A percentile compares a stretch with the other conserved stretches of the same genome.
phyloP scores from a whole-genome alignment of 331 rosid species.

The Phaseolus coccineus region DNA sequence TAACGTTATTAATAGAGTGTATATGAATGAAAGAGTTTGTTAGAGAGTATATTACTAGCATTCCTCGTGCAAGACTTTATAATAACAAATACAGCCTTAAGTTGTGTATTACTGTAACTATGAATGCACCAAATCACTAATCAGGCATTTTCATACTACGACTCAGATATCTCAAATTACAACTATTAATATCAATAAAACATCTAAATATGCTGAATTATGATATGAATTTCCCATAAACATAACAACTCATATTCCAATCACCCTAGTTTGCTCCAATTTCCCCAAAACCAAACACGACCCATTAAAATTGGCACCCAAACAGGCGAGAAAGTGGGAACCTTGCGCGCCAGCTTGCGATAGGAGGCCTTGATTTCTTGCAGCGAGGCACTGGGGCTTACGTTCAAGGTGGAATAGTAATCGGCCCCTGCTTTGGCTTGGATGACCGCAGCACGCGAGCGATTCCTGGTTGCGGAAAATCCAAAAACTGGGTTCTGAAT shows the following conservation, averaged over 20 bases:
- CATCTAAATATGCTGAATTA: neutral
- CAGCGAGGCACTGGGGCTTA: slow-evolving; percentile 65
- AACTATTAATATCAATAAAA: slow-evolving; percentile 1
- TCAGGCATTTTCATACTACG: neutral
- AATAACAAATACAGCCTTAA: slow-evolving; percentile 19
- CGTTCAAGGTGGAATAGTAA: slow-evolving; percentile 73
- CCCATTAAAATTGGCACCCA: slow-evolving; percentile 28
- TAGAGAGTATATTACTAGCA: neutral
- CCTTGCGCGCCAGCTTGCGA: slow-evolving; percentile 90
- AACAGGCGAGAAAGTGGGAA: slow-evolving; percentile 28
- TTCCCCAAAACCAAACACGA: slow-evolving; percentile 40
- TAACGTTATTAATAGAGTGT: no score
- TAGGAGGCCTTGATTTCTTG: slow-evolving; percentile 82
- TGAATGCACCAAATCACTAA: neutral
- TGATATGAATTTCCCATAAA: slow-evolving; percentile 13
- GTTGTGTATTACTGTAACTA: slow-evolving; percentile 26
- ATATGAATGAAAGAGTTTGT: no score
- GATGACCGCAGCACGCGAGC: slow-evolving; percentile 37
- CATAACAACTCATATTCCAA: slow-evolving; percentile 18
- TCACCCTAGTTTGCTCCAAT: slow-evolving; percentile 20
- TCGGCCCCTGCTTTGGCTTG: slow-evolving; percentile 64
- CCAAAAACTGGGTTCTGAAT: slow-evolving; percentile 41
- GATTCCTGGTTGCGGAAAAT: slow-evolving; percentile 40
- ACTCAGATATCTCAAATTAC: slow-evolving; percentile 12
- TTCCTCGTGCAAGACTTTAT: neutral